phyloP scores from a whole-genome alignment of 228 moss, liverwort and hornwort species.

The Sphagnum magellanicum region DNA sequence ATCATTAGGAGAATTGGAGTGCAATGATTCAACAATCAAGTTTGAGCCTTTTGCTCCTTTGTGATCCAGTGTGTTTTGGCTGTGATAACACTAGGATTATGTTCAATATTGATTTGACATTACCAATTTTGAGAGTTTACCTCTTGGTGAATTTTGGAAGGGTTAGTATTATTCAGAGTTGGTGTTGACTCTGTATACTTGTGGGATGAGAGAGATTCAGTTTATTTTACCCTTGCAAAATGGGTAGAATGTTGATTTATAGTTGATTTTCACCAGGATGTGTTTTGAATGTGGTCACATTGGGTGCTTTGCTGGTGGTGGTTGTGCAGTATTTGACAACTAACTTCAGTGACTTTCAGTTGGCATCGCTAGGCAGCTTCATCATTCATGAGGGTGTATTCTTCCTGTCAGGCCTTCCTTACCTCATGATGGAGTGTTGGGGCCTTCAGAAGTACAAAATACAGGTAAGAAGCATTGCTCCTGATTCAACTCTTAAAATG shows the following conservation, averaged over 20 bases:
- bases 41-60: background rate
- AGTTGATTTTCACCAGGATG: background rate
- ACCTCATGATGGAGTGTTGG: constrained; percentile 93
- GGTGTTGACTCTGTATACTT: background rate
- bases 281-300: background rate
- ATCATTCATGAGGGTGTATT: constrained; percentile 97
- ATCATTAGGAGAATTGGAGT: background rate
- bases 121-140: background rate
- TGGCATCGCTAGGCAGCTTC: constrained; percentile 94
- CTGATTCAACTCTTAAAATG: too few relatives aligned
- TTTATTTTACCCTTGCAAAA: background rate
- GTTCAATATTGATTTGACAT: too few relatives aligned
- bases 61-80: background rate
- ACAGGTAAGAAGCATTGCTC: constrained; percentile 34
- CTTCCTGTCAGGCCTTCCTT: constrained; percentile 93
- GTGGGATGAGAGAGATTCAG: background rate
- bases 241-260: background rate
- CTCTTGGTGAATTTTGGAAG: background rate
- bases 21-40: background rate
- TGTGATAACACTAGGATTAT: too few relatives aligned
- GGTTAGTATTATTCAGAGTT: background rate
- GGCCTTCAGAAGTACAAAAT: constrained; percentile 93
- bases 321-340: constrained; percentile 34
- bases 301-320: constrained; percentile 7
- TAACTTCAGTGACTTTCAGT: constrained; percentile 97